Evolutionary conservation across 257 asterid genomes (phyloP), one percentile per base, ranked within the genome.

Genomic region (Salvia miltiorrhiza): DNA sequence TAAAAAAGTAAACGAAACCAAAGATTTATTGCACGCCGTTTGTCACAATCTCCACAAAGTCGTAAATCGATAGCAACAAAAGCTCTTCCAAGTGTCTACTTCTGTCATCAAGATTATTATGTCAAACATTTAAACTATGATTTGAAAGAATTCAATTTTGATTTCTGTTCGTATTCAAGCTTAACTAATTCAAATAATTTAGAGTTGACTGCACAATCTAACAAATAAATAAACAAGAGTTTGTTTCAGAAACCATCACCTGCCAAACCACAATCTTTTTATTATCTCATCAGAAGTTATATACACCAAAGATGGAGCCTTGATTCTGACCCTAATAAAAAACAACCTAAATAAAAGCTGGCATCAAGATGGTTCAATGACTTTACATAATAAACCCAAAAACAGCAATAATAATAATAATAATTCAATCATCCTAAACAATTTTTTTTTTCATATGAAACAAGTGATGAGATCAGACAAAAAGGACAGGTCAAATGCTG

Each of bases 401-500:
- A n/a, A n/a, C 9, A 41, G 28, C n/a, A n/a, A n/a, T n/a, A 30
- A 32, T 12, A 50, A 43, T 35, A 71, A 67, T 44, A 35, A 64
- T 62, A 69, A 73, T 28, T 28, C 52, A 60, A 75, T 55, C 76
- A 67, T 76, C 55, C 71, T 43, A 69, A 49, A n/a, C n/a, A n/a
- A 62, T 53, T 40, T 48, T 16, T 10, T 5, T 32, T 14, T 6
- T 39, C 32, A 72, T 7, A 50, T 20, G 56, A 54, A 32, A 50
- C 4, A 56, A 61, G 11, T 41, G 20, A 68, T 48, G 75, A 60
- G 67, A 41, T 71, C 21, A 35, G 80, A 73, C 82, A 82, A 79
- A 73, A 72, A 70, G 76, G 73, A 72, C 80, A 79, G 77, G 80
- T 82, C 73, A 73, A 79, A 63, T 54, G 78, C 52, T 66, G 75